Conservation (phyloP, 495 filamentous ascomycete species). For the Penicillium manginii region DNA sequence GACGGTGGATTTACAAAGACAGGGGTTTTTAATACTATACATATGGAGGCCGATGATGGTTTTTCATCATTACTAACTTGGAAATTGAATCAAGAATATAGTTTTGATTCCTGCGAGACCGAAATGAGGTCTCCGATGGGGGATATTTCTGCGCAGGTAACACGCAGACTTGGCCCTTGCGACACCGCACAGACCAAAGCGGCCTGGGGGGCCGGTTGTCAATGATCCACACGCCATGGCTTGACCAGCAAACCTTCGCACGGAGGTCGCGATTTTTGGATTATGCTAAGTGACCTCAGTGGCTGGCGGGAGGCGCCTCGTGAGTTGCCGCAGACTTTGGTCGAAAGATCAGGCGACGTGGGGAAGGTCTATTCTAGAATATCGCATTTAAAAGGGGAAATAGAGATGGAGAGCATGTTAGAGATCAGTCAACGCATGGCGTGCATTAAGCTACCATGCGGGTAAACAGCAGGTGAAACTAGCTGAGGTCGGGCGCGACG, state of each 20-base stretch:
- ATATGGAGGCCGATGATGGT: no score
- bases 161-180: not conserved
- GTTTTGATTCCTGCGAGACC: no score
- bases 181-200: slow-evolving; percentile 11
- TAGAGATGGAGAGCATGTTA: not conserved
- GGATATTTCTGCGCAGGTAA: not conserved
- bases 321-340: slow-evolving; percentile 10
- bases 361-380: slow-evolving; percentile 13
- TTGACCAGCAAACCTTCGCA: slow-evolving; percentile 10
- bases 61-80: no score
- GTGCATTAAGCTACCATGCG: slow-evolving; percentile 12
- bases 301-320: slow-evolving; percentile 28
- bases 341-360: slow-evolving; percentile 1
- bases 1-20: no score
- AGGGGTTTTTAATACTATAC: no score
- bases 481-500: not conserved
- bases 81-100: no score
- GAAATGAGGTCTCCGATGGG: no score
- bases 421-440: not conserved
- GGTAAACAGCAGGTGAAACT: slow-evolving; percentile 2
- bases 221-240: slow-evolving; percentile 26
- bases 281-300: slow-evolving; percentile 23
- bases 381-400: not conserved
- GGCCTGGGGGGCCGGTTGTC: slow-evolving; percentile 6
- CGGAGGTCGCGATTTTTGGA: slow-evolving; percentile 1